phyloP scores from a whole-genome alignment of 345 rosid species.

The Salix arbutifolia region DNA sequence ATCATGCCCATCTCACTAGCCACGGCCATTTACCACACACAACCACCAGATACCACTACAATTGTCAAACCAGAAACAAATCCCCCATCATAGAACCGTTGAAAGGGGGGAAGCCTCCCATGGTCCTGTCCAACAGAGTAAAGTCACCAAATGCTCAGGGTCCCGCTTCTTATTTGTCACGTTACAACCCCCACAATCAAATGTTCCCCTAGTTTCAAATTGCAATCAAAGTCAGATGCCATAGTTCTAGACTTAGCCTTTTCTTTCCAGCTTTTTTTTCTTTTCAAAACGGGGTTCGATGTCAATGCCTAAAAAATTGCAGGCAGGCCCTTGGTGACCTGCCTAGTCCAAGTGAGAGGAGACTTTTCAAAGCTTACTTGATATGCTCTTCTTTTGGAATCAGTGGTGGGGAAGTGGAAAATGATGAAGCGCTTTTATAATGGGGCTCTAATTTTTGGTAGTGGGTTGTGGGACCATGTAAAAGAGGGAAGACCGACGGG shows the following conservation, averaged over 20 bases:
- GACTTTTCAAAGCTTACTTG: conserved; percentile 56
- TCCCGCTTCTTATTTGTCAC: conserved; percentile 26
- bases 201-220: conserved; percentile 31
- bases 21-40: conserved; percentile 79
- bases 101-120: conserved; percentile 32
- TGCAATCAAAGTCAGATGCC: conserved; percentile 71
- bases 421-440: conserved; percentile 57
- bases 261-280: conserved; percentile 24
- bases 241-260: conserved; percentile 33
- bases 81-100: conserved; percentile 50
- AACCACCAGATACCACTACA: conserved; percentile 69
- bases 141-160: conserved; percentile 18
- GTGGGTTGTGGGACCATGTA: conserved; percentile 67
- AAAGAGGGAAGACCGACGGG: conserved; percentile 13
- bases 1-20: conserved; percentile 98
- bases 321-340: conserved; percentile 29
- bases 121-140: conserved; percentile 18
- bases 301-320: conserved; percentile 40
- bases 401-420: conserved; percentile 55
- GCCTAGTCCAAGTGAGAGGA: conserved; percentile 38
- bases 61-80: conserved; percentile 74
- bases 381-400: conserved; percentile 39
- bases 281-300: conserved; percentile 36
- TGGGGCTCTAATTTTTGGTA: conserved; percentile 41
- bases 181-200: conserved; percentile 16